Evolutionary conservation across 2,329 filamentous ascomycete genomes (phyloP), one percentile per base, ranked within the genome.

Genomic region (Geosmithia flava): DNA sequence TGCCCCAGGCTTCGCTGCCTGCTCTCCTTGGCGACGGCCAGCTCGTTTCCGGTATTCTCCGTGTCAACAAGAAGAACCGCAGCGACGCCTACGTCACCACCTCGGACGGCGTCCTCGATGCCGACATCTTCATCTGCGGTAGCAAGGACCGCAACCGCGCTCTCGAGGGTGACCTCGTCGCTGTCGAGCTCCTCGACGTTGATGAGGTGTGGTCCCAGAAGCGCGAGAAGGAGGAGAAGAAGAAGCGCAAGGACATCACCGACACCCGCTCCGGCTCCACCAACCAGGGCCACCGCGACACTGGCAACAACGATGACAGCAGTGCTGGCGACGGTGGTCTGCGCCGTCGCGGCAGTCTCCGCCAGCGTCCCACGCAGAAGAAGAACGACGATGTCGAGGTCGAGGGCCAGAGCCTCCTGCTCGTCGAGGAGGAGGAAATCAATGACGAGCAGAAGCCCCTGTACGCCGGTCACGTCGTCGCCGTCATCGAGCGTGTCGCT

Each of bases 371-470:
- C 8, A 97, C 91, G 0, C 93, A 98, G 69, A 98, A 98, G 81
- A 98, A 98, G 80, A 98, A 98, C 54, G 93, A 98, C 56, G 93
- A 98, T 64, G 93, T 98, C 23, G 93, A 98, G 67, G 93, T 98
- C 27, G 93, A 98, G 65, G 93, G 93, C 23, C 93, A 98, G 67
- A 97, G 91, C 63, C 76, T 98, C 50, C 81, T 98, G 20, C 80
- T 98, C 17, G 93, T 97, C 54, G 93, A 98, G 62, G 93, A 98
- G 63, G 93, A 98, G 63, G 93, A 98, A 64, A 96, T 98, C 67
- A 97, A 87, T 57, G 93, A 98, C 60, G 93, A 97, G 63, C 87
- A 94, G 65, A 98, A 98, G 71, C 93, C 93, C 11, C 75, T 98
- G 7, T 98, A 96, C 61, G 93, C 93, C 51, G 93, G 93, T 42